Conservation (phyloP, 2,329 filamentous ascomycete species). For the Aspergillus pseudoglaucus region DNA sequence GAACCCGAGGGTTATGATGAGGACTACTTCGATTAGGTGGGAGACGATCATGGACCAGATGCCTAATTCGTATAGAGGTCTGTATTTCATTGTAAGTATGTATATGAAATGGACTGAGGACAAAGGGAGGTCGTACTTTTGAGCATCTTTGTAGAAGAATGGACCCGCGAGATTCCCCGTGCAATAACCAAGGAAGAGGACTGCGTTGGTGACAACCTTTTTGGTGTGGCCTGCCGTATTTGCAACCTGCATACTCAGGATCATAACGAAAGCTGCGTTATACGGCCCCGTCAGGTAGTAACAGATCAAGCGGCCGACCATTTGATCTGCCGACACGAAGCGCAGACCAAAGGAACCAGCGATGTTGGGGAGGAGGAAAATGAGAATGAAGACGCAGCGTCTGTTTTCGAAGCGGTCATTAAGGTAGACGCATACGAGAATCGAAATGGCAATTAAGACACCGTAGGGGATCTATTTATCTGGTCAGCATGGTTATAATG, state of each 20-base stretch:
- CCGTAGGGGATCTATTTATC: constrained; percentile 50
- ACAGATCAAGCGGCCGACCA: constrained; percentile 52
- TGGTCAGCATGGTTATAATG: too few relatives aligned
- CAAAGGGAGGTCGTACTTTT: constrained; percentile 29
- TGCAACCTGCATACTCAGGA: constrained; percentile 41
- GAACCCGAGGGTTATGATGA: constrained; percentile 42
- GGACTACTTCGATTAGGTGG: constrained; percentile 46
- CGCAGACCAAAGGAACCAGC: constrained; percentile 53
- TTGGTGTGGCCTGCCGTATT: constrained; percentile 54
- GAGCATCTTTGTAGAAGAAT: constrained; percentile 55
- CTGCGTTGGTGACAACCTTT: constrained; percentile 58
- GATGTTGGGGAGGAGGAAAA: constrained; percentile 56
- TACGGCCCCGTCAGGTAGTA: constrained; percentile 53
- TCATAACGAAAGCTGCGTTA: constrained; percentile 49
- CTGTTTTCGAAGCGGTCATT: constrained; percentile 44
- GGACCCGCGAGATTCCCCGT: constrained; percentile 57
- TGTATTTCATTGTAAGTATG: constrained; percentile 8
- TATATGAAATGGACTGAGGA: too few relatives aligned
- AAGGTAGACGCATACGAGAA: constrained; percentile 43
- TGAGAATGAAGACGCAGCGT: constrained; percentile 48
- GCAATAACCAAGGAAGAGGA: constrained; percentile 55
- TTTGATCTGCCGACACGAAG: constrained; percentile 45
- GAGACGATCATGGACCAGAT: constrained; percentile 54
- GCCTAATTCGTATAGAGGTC: constrained; percentile 44
- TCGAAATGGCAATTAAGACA: constrained; percentile 45